phyloP scores from a whole-genome alignment of 2,329 filamentous ascomycete genomes.

The Teratosphaeria pseudoeucalypti region DNA sequence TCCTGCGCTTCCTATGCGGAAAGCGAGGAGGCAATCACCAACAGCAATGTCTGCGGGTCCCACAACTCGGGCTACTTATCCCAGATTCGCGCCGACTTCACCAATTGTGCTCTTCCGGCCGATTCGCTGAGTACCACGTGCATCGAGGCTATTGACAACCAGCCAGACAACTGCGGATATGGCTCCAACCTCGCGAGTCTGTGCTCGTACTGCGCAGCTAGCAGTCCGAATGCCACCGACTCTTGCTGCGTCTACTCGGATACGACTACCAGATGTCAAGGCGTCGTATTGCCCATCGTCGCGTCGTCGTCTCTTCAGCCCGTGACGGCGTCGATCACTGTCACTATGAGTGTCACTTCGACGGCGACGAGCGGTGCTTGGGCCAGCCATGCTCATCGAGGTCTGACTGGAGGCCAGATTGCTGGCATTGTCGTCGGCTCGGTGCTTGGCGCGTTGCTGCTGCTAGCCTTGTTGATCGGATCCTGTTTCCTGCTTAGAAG shows the following conservation, averaged over 20 bases:
- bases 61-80: constrained; percentile 53
- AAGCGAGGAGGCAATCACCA: constrained; percentile 76
- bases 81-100: constrained; percentile 85
- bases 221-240: constrained; percentile 83
- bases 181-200: constrained; percentile 60
- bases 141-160: constrained; percentile 66
- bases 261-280: constrained; percentile 60
- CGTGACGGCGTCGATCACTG: constrained; percentile 53
- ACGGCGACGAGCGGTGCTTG: not conserved
- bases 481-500: constrained; percentile 49
- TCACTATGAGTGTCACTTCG: constrained; percentile 27
- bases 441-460: constrained; percentile 56
- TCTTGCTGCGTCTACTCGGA: constrained; percentile 84
- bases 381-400: constrained; percentile 27
- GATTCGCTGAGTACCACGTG: constrained; percentile 65
- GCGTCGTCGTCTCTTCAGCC: constrained; percentile 53
- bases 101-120: constrained; percentile 75
- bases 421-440: constrained; percentile 83
- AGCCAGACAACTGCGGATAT: constrained; percentile 80
- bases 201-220: constrained; percentile 75
- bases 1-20: constrained; percentile 79
- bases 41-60: constrained; percentile 64
- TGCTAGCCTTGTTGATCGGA: constrained; percentile 54
- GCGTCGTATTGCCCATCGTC: constrained; percentile 59
- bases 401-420: constrained; percentile 74